Base-by-base conservation (phyloP, 2,329 filamentous ascomycete species). In the Calonectria henricotiae region DNA sequence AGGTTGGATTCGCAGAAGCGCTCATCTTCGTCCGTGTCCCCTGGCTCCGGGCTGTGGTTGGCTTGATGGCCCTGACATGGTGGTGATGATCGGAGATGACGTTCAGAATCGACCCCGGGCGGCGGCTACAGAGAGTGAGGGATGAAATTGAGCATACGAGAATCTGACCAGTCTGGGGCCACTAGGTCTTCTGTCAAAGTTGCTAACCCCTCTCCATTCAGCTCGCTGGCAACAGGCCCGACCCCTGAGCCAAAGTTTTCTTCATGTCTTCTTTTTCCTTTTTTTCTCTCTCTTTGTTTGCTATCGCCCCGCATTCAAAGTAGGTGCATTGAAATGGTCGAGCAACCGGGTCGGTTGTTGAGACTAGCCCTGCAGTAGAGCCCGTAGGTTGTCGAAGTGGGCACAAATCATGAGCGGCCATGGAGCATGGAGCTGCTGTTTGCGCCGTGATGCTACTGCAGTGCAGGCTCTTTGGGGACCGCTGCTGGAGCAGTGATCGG, bases 401-500 rank as follows among this genome's bases (percentile, higher is more conserved):
- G 55, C 65, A 61, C 37, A 61, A 47, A 65, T 46, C 54, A 46
- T 41, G 43, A 51, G 32, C 41, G 41, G 55, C 62, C 54, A 47
- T 55, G 37, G 23, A 51, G 35, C 43, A 37, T 47, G 65, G 60
- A 35, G 60, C 60, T 47, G 27, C 25, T 54, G 23, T 41, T 46
- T 61, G 37, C 17, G 62, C 35, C 37, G 63, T 44, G 12, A 43
- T 37, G 47, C 47, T 66, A 39, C 64, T 68, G 66, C 60, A 20
- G 32, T 37, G 67, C 44, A 51, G n/a, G 51, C 44, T 64, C 54
- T 62, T 69, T 66, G 67, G 67, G 67, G 70, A 74, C 67, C 71
- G 69, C 69, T 68, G 69, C 69, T 68, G 64, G 72, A 73, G 66
- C 62, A 68, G 60, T 68, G 62, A 58, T 67, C 71, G 68, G 35